Evolutionary conservation across 179 eudicot species (phyloP).

Genomic region (Amaranthus tricolor): DNA sequence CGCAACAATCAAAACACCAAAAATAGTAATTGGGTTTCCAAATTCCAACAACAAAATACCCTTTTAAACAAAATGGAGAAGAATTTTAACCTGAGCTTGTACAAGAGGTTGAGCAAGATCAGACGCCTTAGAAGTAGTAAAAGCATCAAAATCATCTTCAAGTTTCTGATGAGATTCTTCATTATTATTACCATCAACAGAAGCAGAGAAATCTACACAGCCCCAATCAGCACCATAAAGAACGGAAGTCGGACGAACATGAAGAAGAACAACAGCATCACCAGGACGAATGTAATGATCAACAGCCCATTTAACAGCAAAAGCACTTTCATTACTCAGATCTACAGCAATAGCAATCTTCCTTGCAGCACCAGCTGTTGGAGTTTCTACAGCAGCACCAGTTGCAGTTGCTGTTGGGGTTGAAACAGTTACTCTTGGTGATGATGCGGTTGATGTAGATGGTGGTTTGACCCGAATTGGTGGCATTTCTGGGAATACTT

Average conservation of each 20-base stretch:
- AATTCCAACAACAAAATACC: background rate
- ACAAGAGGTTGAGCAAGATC: conserved; percentile 61
- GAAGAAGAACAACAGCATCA: conserved; percentile 60
- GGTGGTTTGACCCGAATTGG: conserved; percentile 29
- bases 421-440: conserved; percentile 35
- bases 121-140: conserved; percentile 53
- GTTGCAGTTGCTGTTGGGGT: conserved; percentile 28
- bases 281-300: conserved; percentile 71
- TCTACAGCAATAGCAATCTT: conserved; percentile 66
- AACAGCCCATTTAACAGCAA: conserved; percentile 77
- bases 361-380: conserved; percentile 42
- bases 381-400: conserved; percentile 29
- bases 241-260: conserved; percentile 69
- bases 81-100: conserved; percentile 29
- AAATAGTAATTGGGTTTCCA: background rate
- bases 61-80: background rate
- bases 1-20: background rate
- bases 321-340: conserved; percentile 65
- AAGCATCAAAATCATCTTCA: conserved; percentile 65
- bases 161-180: conserved; percentile 45
- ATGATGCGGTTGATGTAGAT: conserved; percentile 16
- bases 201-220: conserved; percentile 42
- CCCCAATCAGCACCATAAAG: conserved; percentile 87
- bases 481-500: conserved; percentile 26
- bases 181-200: background rate